Conservation (phyloP, 2,329 filamentous ascomycete genomes). For the Massarina eburnea region DNA sequence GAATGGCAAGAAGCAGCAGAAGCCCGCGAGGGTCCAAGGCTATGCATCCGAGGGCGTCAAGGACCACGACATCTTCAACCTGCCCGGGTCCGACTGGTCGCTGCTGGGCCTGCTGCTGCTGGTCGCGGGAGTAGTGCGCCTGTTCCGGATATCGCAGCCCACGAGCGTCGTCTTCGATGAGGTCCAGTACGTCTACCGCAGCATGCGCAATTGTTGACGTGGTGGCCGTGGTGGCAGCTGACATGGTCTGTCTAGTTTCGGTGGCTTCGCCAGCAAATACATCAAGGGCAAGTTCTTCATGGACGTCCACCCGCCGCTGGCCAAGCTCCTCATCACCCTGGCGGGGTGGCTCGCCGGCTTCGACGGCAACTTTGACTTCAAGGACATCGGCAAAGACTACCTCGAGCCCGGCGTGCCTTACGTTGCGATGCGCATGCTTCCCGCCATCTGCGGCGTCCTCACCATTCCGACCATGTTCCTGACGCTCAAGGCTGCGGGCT, state of each 20-base stretch:
- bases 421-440: conserved; percentile 93
- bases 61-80: conserved; percentile 88
- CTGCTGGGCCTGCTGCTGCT: conserved; percentile 72
- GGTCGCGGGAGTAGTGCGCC: conserved; percentile 74
- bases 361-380: conserved; percentile 95
- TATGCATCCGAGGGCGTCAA: conserved; percentile 78
- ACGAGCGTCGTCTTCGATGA: conserved; percentile 98
- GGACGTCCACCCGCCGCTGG: conserved; percentile 98
- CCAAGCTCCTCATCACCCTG: conserved; percentile 94
- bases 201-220: background rate
- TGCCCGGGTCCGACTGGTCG: conserved; percentile 82
- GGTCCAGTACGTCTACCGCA: conserved; percentile 75
- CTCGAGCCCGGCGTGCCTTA: conserved; percentile 92
- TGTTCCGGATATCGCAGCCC: conserved; percentile 96
- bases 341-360: conserved; percentile 95
- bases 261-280: conserved; percentile 97
- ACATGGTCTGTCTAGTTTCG: conserved; percentile 66
- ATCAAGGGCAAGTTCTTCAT: conserved; percentile 99
- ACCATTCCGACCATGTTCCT: conserved; percentile 92
- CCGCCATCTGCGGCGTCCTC: conserved; percentile 84
- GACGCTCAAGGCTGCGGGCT: conserved; percentile 87
- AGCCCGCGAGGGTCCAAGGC: conserved; percentile 43
- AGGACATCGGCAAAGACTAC: conserved; percentile 99
- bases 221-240: conserved; percentile 13
- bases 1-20: conserved; percentile 34